Percentiles rank a stretch among this genome's conserved stretches.
Evolutionary conservation across 768 basidiomycete genomes (phyloP).

Genomic region (Lactifluus volemus): DNA sequence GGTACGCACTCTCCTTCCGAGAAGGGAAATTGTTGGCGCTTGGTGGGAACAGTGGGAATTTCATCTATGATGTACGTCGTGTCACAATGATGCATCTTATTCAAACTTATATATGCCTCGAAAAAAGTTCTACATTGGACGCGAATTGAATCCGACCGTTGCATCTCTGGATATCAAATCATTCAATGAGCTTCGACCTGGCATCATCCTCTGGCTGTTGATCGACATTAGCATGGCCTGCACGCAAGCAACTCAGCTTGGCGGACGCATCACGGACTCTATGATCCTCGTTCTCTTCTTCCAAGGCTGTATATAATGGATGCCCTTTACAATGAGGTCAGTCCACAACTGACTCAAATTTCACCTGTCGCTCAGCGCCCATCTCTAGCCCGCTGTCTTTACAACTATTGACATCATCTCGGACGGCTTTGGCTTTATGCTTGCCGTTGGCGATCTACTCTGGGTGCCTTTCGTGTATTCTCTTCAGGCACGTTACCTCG

Average conservation of each 20-base stretch:
- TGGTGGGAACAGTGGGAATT: constrained; percentile 86
- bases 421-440: constrained; percentile 99
- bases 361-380: background rate
- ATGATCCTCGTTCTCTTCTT: constrained; percentile 85
- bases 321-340: constrained; percentile 82
- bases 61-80: constrained; percentile 80
- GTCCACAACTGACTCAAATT: constrained; percentile 10
- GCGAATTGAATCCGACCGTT: constrained; percentile 84
- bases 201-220: constrained; percentile 86
- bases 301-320: constrained; percentile 84
- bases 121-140: constrained; percentile 83
- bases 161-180: constrained; percentile 69
- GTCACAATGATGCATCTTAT: background rate
- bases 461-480: constrained; percentile 96
- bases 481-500: constrained; percentile 91
- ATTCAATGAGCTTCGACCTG: constrained; percentile 79
- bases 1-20: constrained; percentile 65
- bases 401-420: constrained; percentile 97
- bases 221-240: constrained; percentile 88
- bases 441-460: constrained; percentile 80
- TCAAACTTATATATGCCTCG: background rate
- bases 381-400: constrained; percentile 68
- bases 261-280: constrained; percentile 74
- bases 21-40: constrained; percentile 68
- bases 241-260: constrained; percentile 77